Evolutionary conservation across 1,284 basidiomycete species (phyloP).

Genomic region (Austroboletus rostrupii): DNA sequence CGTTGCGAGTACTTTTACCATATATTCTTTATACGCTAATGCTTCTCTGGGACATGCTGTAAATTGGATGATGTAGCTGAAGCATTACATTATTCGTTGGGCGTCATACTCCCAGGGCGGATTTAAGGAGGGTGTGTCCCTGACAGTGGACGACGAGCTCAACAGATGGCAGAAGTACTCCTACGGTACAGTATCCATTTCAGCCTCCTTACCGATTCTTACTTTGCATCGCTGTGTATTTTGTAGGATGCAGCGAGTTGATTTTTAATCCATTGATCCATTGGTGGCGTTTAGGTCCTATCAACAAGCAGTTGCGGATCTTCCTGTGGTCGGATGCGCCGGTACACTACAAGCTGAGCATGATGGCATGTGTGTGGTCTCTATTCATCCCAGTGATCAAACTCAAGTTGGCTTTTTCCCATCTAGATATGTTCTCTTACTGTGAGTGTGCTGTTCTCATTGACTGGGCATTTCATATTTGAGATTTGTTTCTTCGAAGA

Average conservation of each 20-base stretch:
- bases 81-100: constrained; percentile 78
- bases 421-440: constrained; percentile 80
- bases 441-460: constrained; percentile 35
- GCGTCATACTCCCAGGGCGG: constrained; percentile 77
- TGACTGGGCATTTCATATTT: background rate
- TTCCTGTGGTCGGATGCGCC: constrained; percentile 78
- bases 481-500: constrained; percentile 37
- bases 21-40: background rate
- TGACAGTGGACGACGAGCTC: constrained; percentile 76
- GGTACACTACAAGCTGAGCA: constrained; percentile 77
- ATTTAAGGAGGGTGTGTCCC: constrained; percentile 84
- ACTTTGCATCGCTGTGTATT: background rate
- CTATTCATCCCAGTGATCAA: constrained; percentile 1
- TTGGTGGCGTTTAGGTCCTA: constrained; percentile 73
- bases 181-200: constrained; percentile 58
- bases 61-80: constrained; percentile 33
- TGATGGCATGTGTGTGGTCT: constrained; percentile 66
- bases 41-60: background rate
- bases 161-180: constrained; percentile 88
- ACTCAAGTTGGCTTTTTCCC: constrained; percentile 6
- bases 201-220: background rate
- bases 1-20: background rate
- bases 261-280: constrained; percentile 72
- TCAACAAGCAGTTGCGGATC: constrained; percentile 69
- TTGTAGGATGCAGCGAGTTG: constrained; percentile 50